phyloP scores from a whole-genome alignment of 2,329 filamentous ascomycete species.

The Aspergillus texensis region DNA sequence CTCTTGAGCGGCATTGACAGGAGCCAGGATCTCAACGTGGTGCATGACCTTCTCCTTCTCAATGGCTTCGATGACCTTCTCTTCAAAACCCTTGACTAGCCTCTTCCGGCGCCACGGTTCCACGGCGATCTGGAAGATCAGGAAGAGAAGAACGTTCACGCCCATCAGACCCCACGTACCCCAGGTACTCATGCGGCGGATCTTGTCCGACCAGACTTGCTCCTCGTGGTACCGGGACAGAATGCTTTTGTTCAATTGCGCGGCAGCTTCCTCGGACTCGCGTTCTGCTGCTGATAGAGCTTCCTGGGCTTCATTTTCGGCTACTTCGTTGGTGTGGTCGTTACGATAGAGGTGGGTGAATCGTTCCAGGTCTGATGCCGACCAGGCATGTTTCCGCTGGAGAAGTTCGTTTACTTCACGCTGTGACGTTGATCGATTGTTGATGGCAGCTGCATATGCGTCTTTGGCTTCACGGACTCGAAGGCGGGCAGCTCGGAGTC shows the following conservation, averaged over 20 bases:
- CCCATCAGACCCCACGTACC: slow-evolving; percentile 98
- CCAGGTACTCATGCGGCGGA: slow-evolving; percentile 94
- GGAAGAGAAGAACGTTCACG: slow-evolving; percentile 85
- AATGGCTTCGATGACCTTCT: slow-evolving; percentile 70
- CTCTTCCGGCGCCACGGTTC: slow-evolving; percentile 87
- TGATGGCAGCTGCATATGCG: slow-evolving; percentile 80
- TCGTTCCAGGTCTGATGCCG: slow-evolving; percentile 81
- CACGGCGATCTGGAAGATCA: slow-evolving; percentile 83
- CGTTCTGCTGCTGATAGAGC: slow-evolving; percentile 74
- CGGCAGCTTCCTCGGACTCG: slow-evolving; percentile 75
- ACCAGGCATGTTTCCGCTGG: slow-evolving; percentile 92
- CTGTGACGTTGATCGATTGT: slow-evolving; percentile 82
- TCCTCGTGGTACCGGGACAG: slow-evolving; percentile 95
- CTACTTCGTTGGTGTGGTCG: slow-evolving; percentile 90
- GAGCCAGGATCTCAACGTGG: slow-evolving; percentile 17
- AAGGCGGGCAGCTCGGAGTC: slow-evolving; percentile 58
- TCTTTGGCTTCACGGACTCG: slow-evolving; percentile 72
- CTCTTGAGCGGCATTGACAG: background rate
- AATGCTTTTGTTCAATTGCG: slow-evolving; percentile 78
- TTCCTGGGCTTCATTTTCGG: slow-evolving; percentile 72
- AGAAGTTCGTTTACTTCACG: slow-evolving; percentile 93
- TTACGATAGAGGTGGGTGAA: slow-evolving; percentile 91
- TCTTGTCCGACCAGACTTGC: slow-evolving; percentile 98
- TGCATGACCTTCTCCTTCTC: slow-evolving; percentile 65
- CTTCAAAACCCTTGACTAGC: slow-evolving; percentile 80